phyloP scores from a whole-genome alignment of 371 early-diverging fungal species.

The Chytridiales sp. region DNA sequence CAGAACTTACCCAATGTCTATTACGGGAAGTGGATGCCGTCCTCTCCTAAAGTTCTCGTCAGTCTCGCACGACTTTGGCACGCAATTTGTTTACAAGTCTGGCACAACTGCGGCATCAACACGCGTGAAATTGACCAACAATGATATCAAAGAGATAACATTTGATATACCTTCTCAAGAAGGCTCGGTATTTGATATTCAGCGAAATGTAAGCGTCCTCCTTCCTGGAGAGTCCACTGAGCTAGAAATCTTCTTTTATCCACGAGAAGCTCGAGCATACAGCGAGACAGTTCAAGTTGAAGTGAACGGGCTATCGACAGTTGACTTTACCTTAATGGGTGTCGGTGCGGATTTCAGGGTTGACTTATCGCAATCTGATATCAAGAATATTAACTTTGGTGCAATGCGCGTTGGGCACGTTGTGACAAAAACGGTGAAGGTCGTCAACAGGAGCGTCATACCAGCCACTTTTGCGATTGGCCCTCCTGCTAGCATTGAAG shows the following conservation, averaged over 20 bases:
- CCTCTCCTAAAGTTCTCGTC: conserved; percentile 45
- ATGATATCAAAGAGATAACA: conserved; percentile 46
- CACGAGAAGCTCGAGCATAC: conserved; percentile 40
- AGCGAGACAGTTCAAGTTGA: conserved; percentile 43
- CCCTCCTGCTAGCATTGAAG: conserved; percentile 32
- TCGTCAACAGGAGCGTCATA: conserved; percentile 50
- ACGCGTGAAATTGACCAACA: conserved; percentile 46
- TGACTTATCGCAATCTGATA: conserved; percentile 37
- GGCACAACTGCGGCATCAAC: conserved; percentile 38
- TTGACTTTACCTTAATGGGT: conserved; percentile 43
- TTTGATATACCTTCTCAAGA: conserved; percentile 39
- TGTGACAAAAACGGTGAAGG: conserved; percentile 30
- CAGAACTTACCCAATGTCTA: conserved; percentile 33
- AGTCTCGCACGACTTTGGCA: conserved; percentile 46
- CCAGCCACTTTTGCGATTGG: conserved; percentile 47
- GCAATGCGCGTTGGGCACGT: conserved; percentile 47
- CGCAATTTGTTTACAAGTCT: conserved; percentile 41
- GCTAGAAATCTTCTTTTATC: conserved; percentile 44
- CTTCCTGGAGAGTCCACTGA: conserved; percentile 41
- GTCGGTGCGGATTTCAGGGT: conserved; percentile 45
- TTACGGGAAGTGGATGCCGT: conserved; percentile 39
- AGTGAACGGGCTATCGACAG: conserved; percentile 46
- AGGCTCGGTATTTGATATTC: conserved; percentile 35
- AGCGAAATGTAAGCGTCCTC: conserved; percentile 29
- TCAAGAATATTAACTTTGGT: conserved; percentile 47